Evolutionary conservation across 108 stramenopile genomes (phyloP).

Genomic region (Seminavis robusta): DNA sequence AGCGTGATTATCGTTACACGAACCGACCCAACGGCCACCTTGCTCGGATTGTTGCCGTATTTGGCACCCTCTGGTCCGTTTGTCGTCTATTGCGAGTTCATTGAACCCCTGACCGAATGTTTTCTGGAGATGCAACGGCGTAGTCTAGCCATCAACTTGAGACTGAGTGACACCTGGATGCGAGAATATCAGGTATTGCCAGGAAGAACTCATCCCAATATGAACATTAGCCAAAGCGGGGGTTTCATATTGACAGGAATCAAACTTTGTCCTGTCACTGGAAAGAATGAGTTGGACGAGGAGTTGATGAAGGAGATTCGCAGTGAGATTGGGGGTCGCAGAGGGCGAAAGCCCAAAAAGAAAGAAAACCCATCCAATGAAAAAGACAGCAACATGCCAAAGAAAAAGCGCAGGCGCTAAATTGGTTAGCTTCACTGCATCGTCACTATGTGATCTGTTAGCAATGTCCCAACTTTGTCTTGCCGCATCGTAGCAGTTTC

Average conservation of each 20-base stretch:
- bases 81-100: slow-evolving; percentile 83
- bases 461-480: neutral
- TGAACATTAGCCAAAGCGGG: slow-evolving; percentile 88
- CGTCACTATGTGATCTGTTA: neutral
- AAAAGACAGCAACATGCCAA: slow-evolving; percentile 4
- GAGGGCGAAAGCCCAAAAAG: slow-evolving; percentile 38
- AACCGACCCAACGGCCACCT: slow-evolving; percentile 65
- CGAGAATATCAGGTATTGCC: slow-evolving; percentile 89
- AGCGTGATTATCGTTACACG: slow-evolving; percentile 69
- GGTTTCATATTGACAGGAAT: slow-evolving; percentile 84
- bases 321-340: slow-evolving; percentile 48
- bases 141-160: slow-evolving; percentile 78
- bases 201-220: slow-evolving; percentile 86
- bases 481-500: neutral
- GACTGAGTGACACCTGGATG: slow-evolving; percentile 84
- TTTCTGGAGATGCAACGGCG: slow-evolving; percentile 67
- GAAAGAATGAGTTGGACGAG: slow-evolving; percentile 75
- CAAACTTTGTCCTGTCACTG: slow-evolving; percentile 73
- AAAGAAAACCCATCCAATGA: slow-evolving; percentile 2
- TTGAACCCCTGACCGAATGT: slow-evolving; percentile 81
- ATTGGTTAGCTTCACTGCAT: neutral
- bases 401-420: neutral
- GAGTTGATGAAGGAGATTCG: slow-evolving; percentile 47
- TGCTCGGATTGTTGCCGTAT: slow-evolving; percentile 68
- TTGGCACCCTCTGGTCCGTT: slow-evolving; percentile 82